phyloP scores from a whole-genome alignment of 345 rosid species.

The Carallia pectinifolia region DNA sequence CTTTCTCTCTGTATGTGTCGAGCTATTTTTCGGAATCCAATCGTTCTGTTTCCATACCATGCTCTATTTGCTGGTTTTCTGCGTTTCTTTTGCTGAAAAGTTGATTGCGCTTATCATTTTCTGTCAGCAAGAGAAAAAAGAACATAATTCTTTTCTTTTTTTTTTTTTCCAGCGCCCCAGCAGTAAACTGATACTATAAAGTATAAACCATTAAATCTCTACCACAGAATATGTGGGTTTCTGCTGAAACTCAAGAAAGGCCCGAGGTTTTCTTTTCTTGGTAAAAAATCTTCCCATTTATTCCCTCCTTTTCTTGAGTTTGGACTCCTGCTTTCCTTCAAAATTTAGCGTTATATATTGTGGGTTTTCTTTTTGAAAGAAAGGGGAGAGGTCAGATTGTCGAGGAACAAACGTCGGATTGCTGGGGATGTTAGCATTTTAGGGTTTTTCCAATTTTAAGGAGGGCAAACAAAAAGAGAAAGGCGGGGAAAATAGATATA shows the following conservation, averaged over 20 bases:
- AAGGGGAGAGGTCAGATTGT: too few relatives aligned
- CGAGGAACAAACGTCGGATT: too few relatives aligned
- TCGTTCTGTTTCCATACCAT: background rate
- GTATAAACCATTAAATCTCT: constrained; percentile 3
- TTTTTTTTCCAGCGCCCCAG: background rate
- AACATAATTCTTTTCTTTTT: background rate
- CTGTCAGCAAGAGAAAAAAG: background rate
- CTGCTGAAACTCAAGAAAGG: constrained; percentile 16
- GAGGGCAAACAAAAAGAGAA: too few relatives aligned
- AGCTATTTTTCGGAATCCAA: too few relatives aligned
- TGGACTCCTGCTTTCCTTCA: background rate
- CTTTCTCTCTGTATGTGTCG: too few relatives aligned
- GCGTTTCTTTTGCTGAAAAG: constrained; percentile 23
- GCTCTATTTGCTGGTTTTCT: background rate
- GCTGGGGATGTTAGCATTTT: too few relatives aligned
- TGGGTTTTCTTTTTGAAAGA: background rate
- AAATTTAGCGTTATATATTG: constrained; percentile 3
- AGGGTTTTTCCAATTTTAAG: too few relatives aligned
- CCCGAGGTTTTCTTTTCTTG: background rate
- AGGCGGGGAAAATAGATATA: too few relatives aligned
- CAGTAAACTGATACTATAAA: background rate
- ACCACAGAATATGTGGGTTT: constrained; percentile 28
- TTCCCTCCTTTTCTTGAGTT: background rate
- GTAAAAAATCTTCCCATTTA: background rate
- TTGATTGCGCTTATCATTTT: constrained; percentile 15